Conservation (phyloP, 371 early-diverging fungal genomes). For the Haplosporangium sp. region DNA sequence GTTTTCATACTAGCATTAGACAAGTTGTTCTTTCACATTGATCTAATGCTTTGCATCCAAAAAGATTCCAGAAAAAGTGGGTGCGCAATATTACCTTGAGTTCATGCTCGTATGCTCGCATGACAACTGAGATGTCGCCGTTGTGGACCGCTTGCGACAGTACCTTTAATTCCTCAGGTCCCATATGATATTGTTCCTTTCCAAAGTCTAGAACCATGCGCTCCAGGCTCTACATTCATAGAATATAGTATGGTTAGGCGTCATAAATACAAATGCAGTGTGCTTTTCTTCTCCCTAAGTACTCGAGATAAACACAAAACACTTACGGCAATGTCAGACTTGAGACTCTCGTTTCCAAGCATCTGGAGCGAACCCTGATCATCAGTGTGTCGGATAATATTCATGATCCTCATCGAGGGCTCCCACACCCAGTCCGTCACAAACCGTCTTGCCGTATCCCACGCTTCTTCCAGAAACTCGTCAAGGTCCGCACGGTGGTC, state of each 20-base stretch:
- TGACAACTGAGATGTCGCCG: slow-evolving; percentile 85
- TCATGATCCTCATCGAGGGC: slow-evolving; percentile 80
- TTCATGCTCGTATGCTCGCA: slow-evolving; percentile 83
- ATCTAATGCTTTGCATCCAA: no score
- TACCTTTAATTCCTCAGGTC: slow-evolving; percentile 53
- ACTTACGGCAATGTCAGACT: slow-evolving; percentile 81
- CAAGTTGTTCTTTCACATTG: no score
- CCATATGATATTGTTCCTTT: slow-evolving; percentile 62
- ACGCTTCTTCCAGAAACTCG: slow-evolving; percentile 58
- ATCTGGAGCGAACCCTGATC: slow-evolving; percentile 73
- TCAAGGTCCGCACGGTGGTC: slow-evolving; percentile 64
- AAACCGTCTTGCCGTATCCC: slow-evolving; percentile 68
- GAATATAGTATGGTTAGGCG: not conserved
- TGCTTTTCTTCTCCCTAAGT: no score
- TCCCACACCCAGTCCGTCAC: slow-evolving; percentile 82
- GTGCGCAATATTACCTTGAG: slow-evolving; percentile 63
- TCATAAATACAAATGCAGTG: not conserved
- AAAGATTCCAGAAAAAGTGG: no score
- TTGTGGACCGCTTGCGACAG: slow-evolving; percentile 64
- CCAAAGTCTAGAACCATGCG: slow-evolving; percentile 92
- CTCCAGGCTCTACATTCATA: slow-evolving; percentile 75
- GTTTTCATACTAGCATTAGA: no score
- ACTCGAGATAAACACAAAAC: slow-evolving; percentile 1
- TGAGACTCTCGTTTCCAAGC: slow-evolving; percentile 79
- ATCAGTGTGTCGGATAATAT: slow-evolving; percentile 88